These are phyloP conservation scores for Diaporthe ilicicola DNA, from an alignment of 2,329 filamentous ascomycete genomes.

Conservation along the genomic window DNA sequence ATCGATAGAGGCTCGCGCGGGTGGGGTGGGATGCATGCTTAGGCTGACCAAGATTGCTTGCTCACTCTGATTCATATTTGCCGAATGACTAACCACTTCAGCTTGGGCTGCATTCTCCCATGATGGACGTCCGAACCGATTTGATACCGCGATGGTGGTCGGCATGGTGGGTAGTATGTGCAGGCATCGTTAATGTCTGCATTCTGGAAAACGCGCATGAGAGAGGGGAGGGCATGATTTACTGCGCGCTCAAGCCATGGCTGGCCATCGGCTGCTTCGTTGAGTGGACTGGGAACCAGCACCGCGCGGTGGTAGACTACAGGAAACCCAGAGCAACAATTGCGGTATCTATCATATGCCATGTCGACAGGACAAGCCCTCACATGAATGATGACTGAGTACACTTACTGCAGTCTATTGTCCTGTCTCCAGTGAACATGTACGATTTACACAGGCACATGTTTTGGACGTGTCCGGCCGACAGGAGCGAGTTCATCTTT, in stretches of 20 bases:
- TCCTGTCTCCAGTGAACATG: too few relatives aligned
- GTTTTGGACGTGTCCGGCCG: too few relatives aligned
- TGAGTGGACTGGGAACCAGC: background rate
- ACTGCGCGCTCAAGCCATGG: too few relatives aligned
- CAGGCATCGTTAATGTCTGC: background rate
- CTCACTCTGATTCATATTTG: slow-evolving; percentile 3
- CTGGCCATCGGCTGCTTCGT: background rate
- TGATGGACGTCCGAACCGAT: background rate
- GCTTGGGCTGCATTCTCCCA: background rate
- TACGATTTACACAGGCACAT: too few relatives aligned
- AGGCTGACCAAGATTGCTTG: slow-evolving; percentile 5
- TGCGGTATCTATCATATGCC: background rate
- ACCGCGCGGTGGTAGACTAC: background rate
- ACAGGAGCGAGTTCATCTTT: too few relatives aligned
- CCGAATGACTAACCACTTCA: background rate
- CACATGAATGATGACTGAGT: too few relatives aligned
- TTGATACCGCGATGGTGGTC: background rate
- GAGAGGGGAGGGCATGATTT: background rate
- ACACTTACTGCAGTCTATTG: too few relatives aligned
- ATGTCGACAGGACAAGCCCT: too few relatives aligned
- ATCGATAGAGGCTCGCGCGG: background rate
- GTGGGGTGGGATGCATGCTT: slow-evolving; percentile 7
- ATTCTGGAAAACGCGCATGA: background rate
- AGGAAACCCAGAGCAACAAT: background rate
- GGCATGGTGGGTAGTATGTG: background rate